Conservation (phyloP, 192 early-diverging fungal genomes). For the Cetraspora pellucida region DNA sequence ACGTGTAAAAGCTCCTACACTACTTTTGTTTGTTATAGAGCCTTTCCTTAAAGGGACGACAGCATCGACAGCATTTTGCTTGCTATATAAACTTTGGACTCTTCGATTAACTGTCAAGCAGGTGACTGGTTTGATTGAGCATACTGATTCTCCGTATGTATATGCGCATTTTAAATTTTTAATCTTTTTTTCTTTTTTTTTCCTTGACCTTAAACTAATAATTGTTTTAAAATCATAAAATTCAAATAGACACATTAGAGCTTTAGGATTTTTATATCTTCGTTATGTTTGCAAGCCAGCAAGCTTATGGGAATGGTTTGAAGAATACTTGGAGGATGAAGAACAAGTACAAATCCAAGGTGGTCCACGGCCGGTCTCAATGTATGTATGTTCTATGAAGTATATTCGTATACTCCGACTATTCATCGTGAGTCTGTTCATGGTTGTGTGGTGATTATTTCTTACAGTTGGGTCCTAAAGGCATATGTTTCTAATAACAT, state of each 20-base stretch:
- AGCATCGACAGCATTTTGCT: slow-evolving; percentile 80
- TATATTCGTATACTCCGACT: slow-evolving; percentile 13
- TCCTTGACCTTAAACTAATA: background rate
- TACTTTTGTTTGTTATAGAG: slow-evolving; percentile 44
- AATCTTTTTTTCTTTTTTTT: background rate
- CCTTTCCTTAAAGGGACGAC: slow-evolving; percentile 80
- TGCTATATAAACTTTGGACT: slow-evolving; percentile 86
- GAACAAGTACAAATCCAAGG: slow-evolving; percentile 67
- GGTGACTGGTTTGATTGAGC: slow-evolving; percentile 74
- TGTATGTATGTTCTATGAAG: slow-evolving; percentile 33
- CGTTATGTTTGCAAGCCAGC: slow-evolving; percentile 79
- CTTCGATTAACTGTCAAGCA: slow-evolving; percentile 74
- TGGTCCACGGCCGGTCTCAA: slow-evolving; percentile 55
- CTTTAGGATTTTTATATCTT: slow-evolving; percentile 78
- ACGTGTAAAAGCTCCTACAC: slow-evolving; percentile 14
- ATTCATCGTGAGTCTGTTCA: slow-evolving; percentile 21
- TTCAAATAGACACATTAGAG: slow-evolving; percentile 67
- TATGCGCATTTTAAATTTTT: background rate
- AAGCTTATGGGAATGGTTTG: slow-evolving; percentile 80
- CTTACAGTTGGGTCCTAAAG: background rate
- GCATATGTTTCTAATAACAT: background rate
- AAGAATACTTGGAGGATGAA: slow-evolving; percentile 76
- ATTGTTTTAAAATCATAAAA: background rate
- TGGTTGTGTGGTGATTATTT: background rate
- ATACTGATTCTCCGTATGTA: slow-evolving; percentile 74